A percentile compares a stretch with the other conserved stretches of the same genome.
Conservation (phyloP, 495 filamentous ascomycete genomes). For the Neurospora cerealis region DNA sequence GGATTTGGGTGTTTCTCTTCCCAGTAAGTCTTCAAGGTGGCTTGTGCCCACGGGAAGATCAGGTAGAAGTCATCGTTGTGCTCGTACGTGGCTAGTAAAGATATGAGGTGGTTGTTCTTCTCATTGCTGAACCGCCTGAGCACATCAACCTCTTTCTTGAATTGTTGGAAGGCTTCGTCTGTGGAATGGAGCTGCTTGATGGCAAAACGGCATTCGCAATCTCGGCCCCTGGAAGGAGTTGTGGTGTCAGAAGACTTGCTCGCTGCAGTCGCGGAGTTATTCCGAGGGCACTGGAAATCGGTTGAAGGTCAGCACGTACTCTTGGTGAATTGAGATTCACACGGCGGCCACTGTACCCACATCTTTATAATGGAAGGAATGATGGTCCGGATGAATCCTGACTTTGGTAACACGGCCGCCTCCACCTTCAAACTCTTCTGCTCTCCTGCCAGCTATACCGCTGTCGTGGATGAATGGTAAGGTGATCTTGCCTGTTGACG, state of each 20-base stretch:
- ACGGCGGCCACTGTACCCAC: no score
- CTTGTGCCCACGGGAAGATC: constrained; percentile 17
- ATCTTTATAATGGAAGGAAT: constrained; percentile 3
- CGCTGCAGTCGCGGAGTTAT: no score
- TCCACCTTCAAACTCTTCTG: constrained; percentile 1
- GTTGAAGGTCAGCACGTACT: no score
- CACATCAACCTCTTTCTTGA: constrained; percentile 13
- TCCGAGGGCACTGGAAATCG: no score
- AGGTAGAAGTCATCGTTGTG: constrained; percentile 9
- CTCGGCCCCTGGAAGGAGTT: no score
- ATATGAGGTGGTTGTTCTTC: constrained; percentile 13
- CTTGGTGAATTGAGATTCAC: no score
- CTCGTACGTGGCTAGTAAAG: constrained; percentile 14
- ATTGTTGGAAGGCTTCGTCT: not conserved
- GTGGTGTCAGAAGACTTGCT: no score
- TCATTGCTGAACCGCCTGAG: constrained; percentile 12
- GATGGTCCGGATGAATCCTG: constrained; percentile 10
- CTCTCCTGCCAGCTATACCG: no score
- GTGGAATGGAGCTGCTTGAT: constrained; percentile 9
- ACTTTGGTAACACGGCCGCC: constrained; percentile 3
- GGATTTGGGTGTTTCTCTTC: not conserved
- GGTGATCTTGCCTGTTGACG: not conserved
- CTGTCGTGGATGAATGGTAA: no score
- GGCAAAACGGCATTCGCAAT: no score
- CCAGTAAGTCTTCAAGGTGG: constrained; percentile 13